Evolutionary conservation across 2,329 filamentous ascomycete genomes (phyloP), one percentile per base, ranked within the genome.

Genomic region (Leptographium procerum): DNA sequence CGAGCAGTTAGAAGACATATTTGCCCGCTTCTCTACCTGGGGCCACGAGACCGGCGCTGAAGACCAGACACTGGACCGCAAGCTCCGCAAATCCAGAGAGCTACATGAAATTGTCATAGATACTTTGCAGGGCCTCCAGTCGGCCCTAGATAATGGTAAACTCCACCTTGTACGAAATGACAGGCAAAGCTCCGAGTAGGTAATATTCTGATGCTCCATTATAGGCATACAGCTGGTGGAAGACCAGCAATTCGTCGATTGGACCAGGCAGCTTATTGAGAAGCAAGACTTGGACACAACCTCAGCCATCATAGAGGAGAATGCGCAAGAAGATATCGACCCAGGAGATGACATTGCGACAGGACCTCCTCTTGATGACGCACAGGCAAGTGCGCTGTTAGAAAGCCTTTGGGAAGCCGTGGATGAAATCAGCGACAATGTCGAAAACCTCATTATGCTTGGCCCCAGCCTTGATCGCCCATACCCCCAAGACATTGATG

Each of bases 21-120:
- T 61, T 36, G 31, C 48, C 4, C 59, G 62, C 1, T 36, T 63
- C 10, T 56, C 57, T 6, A 63, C 59, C 8, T 62, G 62, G 62
- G 60, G 60, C 13, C 56, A 60, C 24, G 62, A 63, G 29, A 61
- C 59, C 1, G 62, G 62, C 16, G 62, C 62, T 13, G 55, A 59
- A 4, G 51, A 61, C 56, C 59, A 62, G 13, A 60, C 59, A 4
- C 22, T 63, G 24, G 62, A 62, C 22, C 58, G 59, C 59, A 62
- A 55, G 26, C 56, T 63, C 26, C 62, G 62, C 33, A 61, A 61
- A 4, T 60, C 60, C 19, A 58, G 52, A 13, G 62, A 60, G 1
- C 52, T 62, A 7, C 60, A 56, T 4, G 56, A 62, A 5, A 61
- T 53, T 0, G 62, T 62, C 13, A 43, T 59, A 0, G 59, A 62